phyloP scores from a whole-genome alignment of 2,329 filamentous ascomycete species.

The Phialemonium atrogriseum region DNA sequence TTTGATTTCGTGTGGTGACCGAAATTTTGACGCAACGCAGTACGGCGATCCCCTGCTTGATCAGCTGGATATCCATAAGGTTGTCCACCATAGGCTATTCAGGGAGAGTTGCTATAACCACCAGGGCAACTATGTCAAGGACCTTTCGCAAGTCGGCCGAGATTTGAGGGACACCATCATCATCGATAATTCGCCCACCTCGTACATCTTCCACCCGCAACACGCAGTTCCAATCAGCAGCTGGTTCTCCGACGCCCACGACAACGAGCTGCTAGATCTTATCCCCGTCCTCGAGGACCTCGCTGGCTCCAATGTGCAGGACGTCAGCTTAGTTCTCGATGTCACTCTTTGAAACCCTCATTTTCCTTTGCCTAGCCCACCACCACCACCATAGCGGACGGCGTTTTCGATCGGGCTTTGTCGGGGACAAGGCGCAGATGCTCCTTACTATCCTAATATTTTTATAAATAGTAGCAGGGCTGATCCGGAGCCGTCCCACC shows the following conservation, averaged over 20 bases:
- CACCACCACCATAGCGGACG: constrained; percentile 40
- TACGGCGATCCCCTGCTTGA: constrained; percentile 95
- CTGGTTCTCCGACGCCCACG: constrained; percentile 99
- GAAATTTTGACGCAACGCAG: constrained; percentile 34
- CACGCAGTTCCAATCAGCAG: constrained; percentile 98
- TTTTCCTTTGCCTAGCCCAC: constrained; percentile 19
- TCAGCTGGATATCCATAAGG: constrained; percentile 93
- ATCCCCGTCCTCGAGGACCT: constrained; percentile 98
- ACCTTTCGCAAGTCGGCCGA: constrained; percentile 91
- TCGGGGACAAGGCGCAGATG: no score
- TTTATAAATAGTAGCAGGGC: no score
- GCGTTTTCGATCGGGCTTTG: no score
- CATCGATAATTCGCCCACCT: constrained; percentile 98
- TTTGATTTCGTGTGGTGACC: constrained; percentile 6
- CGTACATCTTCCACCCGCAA: constrained; percentile 98
- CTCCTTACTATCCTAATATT: no score
- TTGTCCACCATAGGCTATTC: constrained; percentile 93
- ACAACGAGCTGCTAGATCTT: constrained; percentile 94
- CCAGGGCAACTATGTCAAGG: constrained; percentile 99
- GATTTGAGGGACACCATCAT: constrained; percentile 98
- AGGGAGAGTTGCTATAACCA: constrained; percentile 99
- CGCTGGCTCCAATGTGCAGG: constrained; percentile 77
- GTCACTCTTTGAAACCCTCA: constrained; percentile 58
- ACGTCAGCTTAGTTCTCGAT: constrained; percentile 96
- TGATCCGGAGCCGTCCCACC: no score